Conservation (phyloP, 2,329 filamentous ascomycete genomes). For the Pestalotiopsis sp. region DNA sequence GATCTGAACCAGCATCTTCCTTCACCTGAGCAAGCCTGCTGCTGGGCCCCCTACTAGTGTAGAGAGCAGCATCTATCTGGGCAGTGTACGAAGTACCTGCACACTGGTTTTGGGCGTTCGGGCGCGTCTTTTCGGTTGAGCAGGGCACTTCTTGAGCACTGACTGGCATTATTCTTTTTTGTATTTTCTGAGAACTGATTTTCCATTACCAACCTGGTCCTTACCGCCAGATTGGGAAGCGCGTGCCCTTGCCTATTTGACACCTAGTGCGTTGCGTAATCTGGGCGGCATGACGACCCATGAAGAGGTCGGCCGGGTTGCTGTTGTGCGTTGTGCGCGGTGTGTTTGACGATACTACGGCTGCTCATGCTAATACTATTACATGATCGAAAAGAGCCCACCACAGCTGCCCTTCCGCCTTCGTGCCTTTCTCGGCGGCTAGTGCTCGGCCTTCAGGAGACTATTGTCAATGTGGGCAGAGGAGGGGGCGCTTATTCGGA, state of each 20-base stretch:
- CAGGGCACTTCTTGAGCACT: background rate
- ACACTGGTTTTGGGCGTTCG: background rate
- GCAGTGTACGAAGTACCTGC: too few species aligned
- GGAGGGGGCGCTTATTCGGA: background rate
- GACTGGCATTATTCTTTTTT: background rate
- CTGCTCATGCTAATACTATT: background rate
- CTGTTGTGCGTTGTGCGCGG: background rate
- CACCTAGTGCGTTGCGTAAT: conserved; percentile 11
- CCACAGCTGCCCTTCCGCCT: background rate
- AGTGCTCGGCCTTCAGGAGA: background rate
- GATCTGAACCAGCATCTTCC: background rate
- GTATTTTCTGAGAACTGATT: background rate
- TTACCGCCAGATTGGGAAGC: conserved; percentile 1
- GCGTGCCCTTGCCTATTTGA: conserved; percentile 11
- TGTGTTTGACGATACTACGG: background rate
- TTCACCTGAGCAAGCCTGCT: background rate
- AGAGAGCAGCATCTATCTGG: too few species aligned
- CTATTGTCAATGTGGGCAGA: background rate
- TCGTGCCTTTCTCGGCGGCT: conserved; percentile 7
- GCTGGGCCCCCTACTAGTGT: background rate
- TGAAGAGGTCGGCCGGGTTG: background rate
- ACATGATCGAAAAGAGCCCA: background rate
- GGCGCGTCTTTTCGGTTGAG: background rate
- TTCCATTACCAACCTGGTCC: background rate
- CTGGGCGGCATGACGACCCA: conserved; percentile 2